Evolutionary conservation across 2,329 filamentous ascomycete species (phyloP), one percentile per base, ranked within the genome.

Genomic region (Ophiocordyceps camponoti-leonardi): DNA sequence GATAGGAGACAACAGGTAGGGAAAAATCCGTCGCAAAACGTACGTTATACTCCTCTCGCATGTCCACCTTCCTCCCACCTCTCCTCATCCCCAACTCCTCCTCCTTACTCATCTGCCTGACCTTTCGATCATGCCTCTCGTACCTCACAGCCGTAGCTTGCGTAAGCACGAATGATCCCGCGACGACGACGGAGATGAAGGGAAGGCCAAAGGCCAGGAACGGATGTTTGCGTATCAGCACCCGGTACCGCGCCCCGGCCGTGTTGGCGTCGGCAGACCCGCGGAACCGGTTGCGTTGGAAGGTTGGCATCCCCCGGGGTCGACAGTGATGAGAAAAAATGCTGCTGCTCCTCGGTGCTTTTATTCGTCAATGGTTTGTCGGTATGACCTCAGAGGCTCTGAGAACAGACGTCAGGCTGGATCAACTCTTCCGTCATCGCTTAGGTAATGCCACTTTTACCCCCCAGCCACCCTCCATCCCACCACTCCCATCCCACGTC

Each of bases 151-250:
- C 92, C 20, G 93, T 90, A 6, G 90, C 92, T 1, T 90, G 92
- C 0, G 92, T 96, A 43, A 98, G 74, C 55, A 94, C 83, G 63
- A 98, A 98, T 3, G 86, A 94, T 1, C 87, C 90, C 2, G 82
- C 31, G 10, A 35, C n/a, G 10, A 26, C 20, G 19, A 4, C 30
- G 35, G 20, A 18, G 19, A 44, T 10, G 41, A 98, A 98, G 1
- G 92, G 93, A 4, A 98, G 72, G 2, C 93, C 93, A 60, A 98
- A 98, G 50, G 94, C 77, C 26, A 87, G 68, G 62, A 98, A 98
- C 1, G 92, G 93, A 55, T 84, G 86, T 57, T 74, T 81, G 48
- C 77, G 71, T 53, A 98, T 77, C 48, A 76, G 63, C 30, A 74
- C 68, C 47, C 92, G 84, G 68, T 98, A 98, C 50, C 71, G 71